A percentile compares a stretch with the other conserved stretches of the same genome.
phyloP scores from a whole-genome alignment of 305 asterid species.

The Fraxinus paxiana region DNA sequence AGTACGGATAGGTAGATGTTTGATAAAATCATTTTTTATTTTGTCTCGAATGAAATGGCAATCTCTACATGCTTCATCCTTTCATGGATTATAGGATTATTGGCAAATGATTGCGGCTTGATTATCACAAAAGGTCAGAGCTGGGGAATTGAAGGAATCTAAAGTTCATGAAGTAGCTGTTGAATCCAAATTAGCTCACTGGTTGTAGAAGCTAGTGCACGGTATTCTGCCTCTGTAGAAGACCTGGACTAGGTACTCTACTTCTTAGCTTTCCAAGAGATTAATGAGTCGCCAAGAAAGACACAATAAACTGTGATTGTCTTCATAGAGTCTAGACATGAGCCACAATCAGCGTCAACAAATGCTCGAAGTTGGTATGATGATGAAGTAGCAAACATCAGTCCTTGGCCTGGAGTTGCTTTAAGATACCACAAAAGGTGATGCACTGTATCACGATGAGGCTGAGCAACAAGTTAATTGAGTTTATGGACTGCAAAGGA shows the following conservation, averaged over 20 bases:
- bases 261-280: neutral
- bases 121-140: neutral
- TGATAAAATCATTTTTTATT: too few species aligned
- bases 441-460: neutral
- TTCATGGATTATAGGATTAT: neutral
- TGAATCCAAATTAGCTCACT: neutral
- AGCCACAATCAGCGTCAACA: neutral
- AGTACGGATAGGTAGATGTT: neutral
- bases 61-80: neutral
- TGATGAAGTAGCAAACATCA: neutral
- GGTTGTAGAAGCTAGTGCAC: neutral
- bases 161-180: neutral
- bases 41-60: neutral
- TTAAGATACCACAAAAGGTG: neutral
- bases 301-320: neutral
- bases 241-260: neutral
- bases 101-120: neutral
- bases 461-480: neutral
- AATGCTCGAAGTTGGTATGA: neutral
- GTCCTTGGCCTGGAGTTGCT: neutral
- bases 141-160: neutral
- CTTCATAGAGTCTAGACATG: neutral
- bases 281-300: neutral
- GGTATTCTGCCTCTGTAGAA: neutral
- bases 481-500: neutral